Percentiles rank a stretch among this genome's conserved stretches.
phyloP scores from a whole-genome alignment of 2,329 filamentous ascomycete species.

The Alternaria tenuissima region DNA sequence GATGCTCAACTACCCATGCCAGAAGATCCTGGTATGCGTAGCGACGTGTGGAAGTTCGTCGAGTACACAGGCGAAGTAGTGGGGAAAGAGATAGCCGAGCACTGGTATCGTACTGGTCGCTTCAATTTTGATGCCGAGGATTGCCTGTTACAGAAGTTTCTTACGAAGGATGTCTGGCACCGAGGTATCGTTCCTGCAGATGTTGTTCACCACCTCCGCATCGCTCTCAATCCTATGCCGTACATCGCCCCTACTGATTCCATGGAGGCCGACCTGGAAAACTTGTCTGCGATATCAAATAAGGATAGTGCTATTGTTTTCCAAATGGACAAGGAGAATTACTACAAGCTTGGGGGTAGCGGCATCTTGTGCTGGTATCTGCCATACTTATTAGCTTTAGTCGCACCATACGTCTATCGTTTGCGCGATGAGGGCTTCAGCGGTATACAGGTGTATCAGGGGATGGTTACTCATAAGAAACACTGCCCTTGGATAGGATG shows the following conservation, averaged over 20 bases:
- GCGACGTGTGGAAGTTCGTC: neutral
- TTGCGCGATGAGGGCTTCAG: neutral
- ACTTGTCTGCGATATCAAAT: neutral
- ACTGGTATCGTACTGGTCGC: neutral
- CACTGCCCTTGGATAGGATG: too few relatives aligned
- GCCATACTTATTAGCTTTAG: too few relatives aligned
- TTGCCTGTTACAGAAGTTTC: fast-evolving
- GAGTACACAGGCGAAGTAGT: neutral
- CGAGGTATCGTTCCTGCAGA: neutral
- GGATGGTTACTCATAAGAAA: too few relatives aligned
- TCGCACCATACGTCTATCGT: neutral
- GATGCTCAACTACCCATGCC: neutral
- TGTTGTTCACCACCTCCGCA: too few relatives aligned
- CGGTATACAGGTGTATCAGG: too few relatives aligned
- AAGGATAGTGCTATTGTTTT: neutral
- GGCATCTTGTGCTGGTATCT: too few relatives aligned
- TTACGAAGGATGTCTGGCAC: neutral
- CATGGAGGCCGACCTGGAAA: neutral
- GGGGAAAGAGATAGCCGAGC: neutral
- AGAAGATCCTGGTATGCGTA: neutral
- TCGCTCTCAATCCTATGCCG: neutral
- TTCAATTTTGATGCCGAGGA: neutral
- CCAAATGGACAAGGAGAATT: neutral
- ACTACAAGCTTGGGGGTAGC: too few relatives aligned
- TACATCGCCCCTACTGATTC: neutral